Evolutionary conservation across 352 stramenopile species (phyloP), one percentile per base, ranked within the genome.

Genomic region (Peronospora farinosa): DNA sequence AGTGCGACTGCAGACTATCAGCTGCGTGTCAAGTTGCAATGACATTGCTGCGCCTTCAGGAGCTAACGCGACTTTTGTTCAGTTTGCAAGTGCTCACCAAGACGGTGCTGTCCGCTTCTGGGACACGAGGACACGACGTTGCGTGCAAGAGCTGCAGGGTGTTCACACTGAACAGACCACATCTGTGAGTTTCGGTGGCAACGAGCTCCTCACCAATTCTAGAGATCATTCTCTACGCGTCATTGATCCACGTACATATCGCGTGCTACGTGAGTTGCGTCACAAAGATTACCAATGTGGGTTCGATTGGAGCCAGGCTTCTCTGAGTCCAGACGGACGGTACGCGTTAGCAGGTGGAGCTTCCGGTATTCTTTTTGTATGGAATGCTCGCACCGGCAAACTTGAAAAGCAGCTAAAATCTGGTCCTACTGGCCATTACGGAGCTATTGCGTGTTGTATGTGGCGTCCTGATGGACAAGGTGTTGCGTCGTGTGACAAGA

Each of bases 1-100:
- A 6, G 64, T 73, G 16, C 84, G 78, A 12, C 42, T 88, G n/a
- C 78, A 90, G 50, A 82, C 74, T 13, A 60, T 92, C 40, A 83
- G 69, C 65, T 92, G 81, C 43, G 65, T 74, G 33, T 92, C 81
- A 32, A 88, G 76, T 47, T 92, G 81, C 60, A 92, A 92, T 47
- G 78, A 89, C 48, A 67, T 92, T 23, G 76, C 74, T 0, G 78
- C 83, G 1, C 62, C 57, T 16, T 54, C 57, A 31, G 57, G 52
- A 41, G 33, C 49, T 1, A 52, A 57, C 19, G 53, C 65, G 1
- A 41, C 72, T 0, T 78, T 80, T 50, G 80, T 76, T 2, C 67
- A 81, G 54, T 83, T 88, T 32, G 81, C 77, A 23, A 90, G 78
- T 50, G 81, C 78, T 5, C 81, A 92, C 43, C 78, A 90, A 48